Percentiles rank a stretch among this genome's conserved stretches.
Evolutionary conservation across 2,329 filamentous ascomycete genomes (phyloP).

Genomic region (Teratosphaeria destructans): DNA sequence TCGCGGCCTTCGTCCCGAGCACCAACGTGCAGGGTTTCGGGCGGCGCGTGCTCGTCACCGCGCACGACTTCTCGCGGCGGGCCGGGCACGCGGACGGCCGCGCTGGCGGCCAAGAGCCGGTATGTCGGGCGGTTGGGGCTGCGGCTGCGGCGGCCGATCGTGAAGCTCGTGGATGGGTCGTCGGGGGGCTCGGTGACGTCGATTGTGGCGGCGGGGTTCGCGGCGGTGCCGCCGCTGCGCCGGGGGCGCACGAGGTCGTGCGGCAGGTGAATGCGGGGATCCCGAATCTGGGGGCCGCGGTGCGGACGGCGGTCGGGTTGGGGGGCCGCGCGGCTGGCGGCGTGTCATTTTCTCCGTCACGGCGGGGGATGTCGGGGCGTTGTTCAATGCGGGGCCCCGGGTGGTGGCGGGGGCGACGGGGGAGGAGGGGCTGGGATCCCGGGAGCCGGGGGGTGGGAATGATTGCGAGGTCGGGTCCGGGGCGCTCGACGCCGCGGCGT

Average conservation of each 20-base stretch:
- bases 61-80: slow-evolving; percentile 53
- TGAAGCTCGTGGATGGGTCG: slow-evolving; percentile 55
- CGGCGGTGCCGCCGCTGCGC: slow-evolving; percentile 49
- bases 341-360: slow-evolving; percentile 58
- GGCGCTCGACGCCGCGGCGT: slow-evolving; percentile 50
- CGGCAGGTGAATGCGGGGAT: slow-evolving; percentile 51
- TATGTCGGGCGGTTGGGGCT: slow-evolving; percentile 54
- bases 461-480: slow-evolving; percentile 54
- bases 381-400: slow-evolving; percentile 56
- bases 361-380: slow-evolving; percentile 50
- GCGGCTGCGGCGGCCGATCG: slow-evolving; percentile 46
- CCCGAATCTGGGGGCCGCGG: slow-evolving; percentile 52
- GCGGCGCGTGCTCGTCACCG: slow-evolving; percentile 49
- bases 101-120: slow-evolving; percentile 44
- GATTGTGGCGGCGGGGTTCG: slow-evolving; percentile 43
- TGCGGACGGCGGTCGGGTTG: slow-evolving; percentile 54
- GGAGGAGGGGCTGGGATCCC: slow-evolving; percentile 50
- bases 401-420: slow-evolving; percentile 54
- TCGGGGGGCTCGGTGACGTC: slow-evolving; percentile 53
- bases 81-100: slow-evolving; percentile 54
- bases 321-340: slow-evolving; percentile 52
- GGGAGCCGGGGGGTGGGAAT: slow-evolving; percentile 49
- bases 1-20: slow-evolving; percentile 42
- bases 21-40: slow-evolving; percentile 52
- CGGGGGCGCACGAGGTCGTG: slow-evolving; percentile 43